Evolutionary conservation across 768 basidiomycete species (phyloP).

Genomic region (Termitomyces titanicus): DNA sequence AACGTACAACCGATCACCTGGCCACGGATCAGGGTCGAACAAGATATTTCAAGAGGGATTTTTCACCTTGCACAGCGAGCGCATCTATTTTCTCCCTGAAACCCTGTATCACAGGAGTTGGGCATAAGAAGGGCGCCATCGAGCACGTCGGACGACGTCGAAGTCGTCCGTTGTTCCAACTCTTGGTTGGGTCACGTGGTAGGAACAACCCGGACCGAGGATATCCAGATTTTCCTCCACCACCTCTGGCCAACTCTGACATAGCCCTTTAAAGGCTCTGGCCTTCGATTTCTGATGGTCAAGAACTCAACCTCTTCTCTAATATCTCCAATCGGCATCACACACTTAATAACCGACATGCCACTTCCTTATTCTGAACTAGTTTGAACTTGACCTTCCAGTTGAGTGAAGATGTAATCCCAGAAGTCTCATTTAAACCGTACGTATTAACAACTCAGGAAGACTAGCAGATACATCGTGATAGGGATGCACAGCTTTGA

Average conservation of each 20-base stretch:
- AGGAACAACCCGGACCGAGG: not conserved
- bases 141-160: not conserved
- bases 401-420: no score
- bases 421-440: no score
- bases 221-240: no score
- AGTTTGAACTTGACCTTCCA: no score
- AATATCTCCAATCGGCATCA: not conserved
- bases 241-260: no score
- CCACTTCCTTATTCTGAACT: no score
- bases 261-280: no score
- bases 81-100: slow-evolving; percentile 46
- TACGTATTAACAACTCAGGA: not conserved
- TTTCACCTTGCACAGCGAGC: slow-evolving; percentile 37
- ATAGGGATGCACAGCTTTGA: not conserved
- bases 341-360: not conserved
- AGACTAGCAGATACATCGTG: no score
- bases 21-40: not conserved
- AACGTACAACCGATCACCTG: slow-evolving; percentile 59
- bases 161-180: no score
- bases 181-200: not conserved
- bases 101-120: slow-evolving; percentile 27
- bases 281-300: no score
- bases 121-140: slow-evolving; percentile 31
- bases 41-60: not conserved
- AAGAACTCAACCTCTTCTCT: no score